phyloP scores from a whole-genome alignment of 2,329 filamentous ascomycete genomes.

The Hymenoscyphus fraxineus region DNA sequence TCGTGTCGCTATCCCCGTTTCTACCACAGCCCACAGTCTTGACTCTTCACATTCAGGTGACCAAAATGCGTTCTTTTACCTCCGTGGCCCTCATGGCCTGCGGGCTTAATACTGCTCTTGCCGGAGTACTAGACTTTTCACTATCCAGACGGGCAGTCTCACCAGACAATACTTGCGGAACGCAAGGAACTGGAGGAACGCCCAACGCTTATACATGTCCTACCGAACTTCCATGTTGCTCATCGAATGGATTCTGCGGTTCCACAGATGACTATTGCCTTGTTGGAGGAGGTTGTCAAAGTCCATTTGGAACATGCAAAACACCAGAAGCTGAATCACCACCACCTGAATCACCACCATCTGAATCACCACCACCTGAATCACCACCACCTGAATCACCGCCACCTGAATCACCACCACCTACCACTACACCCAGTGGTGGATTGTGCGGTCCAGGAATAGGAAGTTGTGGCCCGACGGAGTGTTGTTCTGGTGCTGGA shows the following conservation, averaged over 20 bases:
- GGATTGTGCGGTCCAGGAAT: conserved; percentile 24
- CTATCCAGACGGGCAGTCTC: conserved; percentile 16
- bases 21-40: not conserved
- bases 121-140: conserved; percentile 7
- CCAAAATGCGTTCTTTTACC: conserved; percentile 6
- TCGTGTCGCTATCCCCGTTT: not conserved
- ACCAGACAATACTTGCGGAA: conserved; percentile 26
- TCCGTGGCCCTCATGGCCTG: conserved; percentile 5
- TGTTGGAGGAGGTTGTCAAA: conserved; percentile 31
- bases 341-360: conserved; percentile 2
- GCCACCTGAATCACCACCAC: conserved; percentile 5
- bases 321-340: conserved; percentile 6
- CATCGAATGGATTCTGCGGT: conserved; percentile 35
- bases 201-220: conserved; percentile 23
- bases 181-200: conserved; percentile 18
- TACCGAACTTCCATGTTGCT: conserved; percentile 30
- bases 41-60: not conserved
- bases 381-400: conserved; percentile 2
- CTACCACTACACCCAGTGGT: conserved; percentile 11
- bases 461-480: conserved; percentile 23
- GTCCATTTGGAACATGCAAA: conserved; percentile 21
- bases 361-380: conserved; percentile 5
- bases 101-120: conserved; percentile 8
- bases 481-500: conserved; percentile 27
- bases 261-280: conserved; percentile 31